Evolutionary conservation across 495 filamentous ascomycete genomes (phyloP).

Genomic region (Beverwykella pulmonaria): DNA sequence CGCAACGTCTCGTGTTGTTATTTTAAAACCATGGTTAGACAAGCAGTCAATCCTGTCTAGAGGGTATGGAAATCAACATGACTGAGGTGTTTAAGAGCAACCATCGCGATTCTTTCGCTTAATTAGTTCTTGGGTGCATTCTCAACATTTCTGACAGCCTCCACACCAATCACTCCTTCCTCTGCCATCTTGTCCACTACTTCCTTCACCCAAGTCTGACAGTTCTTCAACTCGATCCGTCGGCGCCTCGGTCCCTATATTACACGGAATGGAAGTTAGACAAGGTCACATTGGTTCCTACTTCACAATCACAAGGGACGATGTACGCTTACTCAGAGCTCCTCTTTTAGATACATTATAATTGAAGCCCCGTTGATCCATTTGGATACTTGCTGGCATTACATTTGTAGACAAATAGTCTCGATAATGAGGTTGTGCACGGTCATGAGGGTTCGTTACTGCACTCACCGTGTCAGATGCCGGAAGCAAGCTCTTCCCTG

Average conservation of each 20-base stretch:
- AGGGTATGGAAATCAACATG: too few relatives aligned
- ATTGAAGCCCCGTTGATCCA: too few relatives aligned
- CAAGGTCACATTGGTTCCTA: neutral
- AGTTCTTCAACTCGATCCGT: conserved; percentile 18
- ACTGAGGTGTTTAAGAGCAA: too few relatives aligned
- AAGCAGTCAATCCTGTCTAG: too few relatives aligned
- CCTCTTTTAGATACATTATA: too few relatives aligned
- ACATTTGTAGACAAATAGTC: too few relatives aligned
- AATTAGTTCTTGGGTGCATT: conserved; percentile 25
- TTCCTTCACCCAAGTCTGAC: conserved; percentile 20
- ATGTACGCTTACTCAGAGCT: too few relatives aligned
- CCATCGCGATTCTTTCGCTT: neutral
- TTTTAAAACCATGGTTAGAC: too few relatives aligned
- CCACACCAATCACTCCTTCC: neutral
- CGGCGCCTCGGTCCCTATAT: conserved; percentile 4
- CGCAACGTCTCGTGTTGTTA: too few relatives aligned
- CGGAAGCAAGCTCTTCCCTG: conserved; percentile 3
- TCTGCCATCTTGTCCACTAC: conserved; percentile 9
- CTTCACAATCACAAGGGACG: neutral
- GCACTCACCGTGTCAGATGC: neutral
- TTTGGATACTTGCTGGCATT: too few relatives aligned
- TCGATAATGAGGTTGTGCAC: too few relatives aligned
- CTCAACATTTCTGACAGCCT: neutral
- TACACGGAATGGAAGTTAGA: neutral
- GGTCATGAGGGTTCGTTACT: too few relatives aligned